Conservation (phyloP, 2,329 filamentous ascomycete genomes). For the Penicillium psychrosexuale region DNA sequence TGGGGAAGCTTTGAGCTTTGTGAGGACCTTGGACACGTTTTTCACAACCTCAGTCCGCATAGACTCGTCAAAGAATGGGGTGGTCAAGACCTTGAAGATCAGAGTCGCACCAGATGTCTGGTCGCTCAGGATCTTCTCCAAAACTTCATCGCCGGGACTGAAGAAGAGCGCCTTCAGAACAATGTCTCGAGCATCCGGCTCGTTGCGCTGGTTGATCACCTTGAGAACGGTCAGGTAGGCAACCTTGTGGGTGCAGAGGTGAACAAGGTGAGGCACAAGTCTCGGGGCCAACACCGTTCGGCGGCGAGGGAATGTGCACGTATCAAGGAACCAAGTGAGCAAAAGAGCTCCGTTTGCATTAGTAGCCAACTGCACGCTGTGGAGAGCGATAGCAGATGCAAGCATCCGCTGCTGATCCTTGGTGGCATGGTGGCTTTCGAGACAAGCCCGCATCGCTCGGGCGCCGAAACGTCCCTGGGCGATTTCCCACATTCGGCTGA, state of each 20-base stretch:
- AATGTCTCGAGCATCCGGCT: constrained; percentile 84
- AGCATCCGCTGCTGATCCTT: constrained; percentile 96
- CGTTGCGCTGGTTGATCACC: constrained; percentile 96
- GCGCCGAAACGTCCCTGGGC: constrained; percentile 91
- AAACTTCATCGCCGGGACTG: constrained; percentile 75
- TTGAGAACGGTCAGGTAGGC: constrained; percentile 96
- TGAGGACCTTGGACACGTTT: constrained; percentile 83
- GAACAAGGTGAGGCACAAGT: constrained; percentile 86
- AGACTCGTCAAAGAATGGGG: constrained; percentile 91
- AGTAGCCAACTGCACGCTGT: constrained; percentile 93
- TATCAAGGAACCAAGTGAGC: constrained; percentile 96
- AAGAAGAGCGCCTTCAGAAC: constrained; percentile 92
- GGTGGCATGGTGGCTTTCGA: constrained; percentile 91
- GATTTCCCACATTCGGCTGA: constrained; percentile 89
- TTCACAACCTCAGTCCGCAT: constrained; percentile 86
- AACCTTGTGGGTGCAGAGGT: constrained; percentile 97
- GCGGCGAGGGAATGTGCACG: constrained; percentile 89
- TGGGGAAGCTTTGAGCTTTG: constrained; percentile 88
- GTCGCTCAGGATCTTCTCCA: constrained; percentile 88
- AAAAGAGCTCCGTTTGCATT: constrained; percentile 93
- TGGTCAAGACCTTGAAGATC: constrained; percentile 98
- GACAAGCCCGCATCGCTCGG: constrained; percentile 90
- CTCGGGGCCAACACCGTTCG: constrained; percentile 88
- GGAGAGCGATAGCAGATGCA: constrained; percentile 88
- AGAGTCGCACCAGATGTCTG: constrained; percentile 89